Base-by-base conservation (phyloP, 352 stramenopile genomes). In the Thalassiosira hispida region DNA sequence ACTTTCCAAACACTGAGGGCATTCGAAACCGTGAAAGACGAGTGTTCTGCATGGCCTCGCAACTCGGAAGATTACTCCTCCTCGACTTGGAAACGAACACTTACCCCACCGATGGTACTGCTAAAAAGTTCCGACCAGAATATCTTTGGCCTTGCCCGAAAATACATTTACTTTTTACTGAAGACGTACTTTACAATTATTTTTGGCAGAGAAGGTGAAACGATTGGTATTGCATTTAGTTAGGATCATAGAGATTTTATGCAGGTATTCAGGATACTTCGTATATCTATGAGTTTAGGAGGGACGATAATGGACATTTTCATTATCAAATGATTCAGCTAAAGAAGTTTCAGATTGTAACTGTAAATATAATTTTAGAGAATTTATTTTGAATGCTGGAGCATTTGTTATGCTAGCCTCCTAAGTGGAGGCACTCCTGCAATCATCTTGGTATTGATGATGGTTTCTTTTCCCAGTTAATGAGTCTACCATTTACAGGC, bases 151-250 rank as follows among this genome's bases (percentile, higher is more conserved):
- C 31, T 11, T n/a, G 22, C 31, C 11, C 31, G 35, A 18, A 31
- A 60, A 60, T 60, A 31, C 23, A 60, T 60, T 29, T 60, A 38
- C 51, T 60, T 60, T 27, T 60, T 27, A 51, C 20, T 7, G 38
- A 67, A 20, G 38, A 53, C 18, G 33, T 23, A 46, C 27, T 65
- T 51, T 51, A 27, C 47, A 56, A 25, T n/a, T 25, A 8, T 11
- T 65, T 29, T 65, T 49, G n/a, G 46, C 16, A 5, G 23, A n/a
- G 56, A 65, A 51, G 31, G 25, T 27, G 77, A 88, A 63, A 92
- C 83, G 14, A 81, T 84, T 23, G 84, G 82, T 25, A 47, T 92
- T 46, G 71, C 78, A 20, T 84, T 92, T 35, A 82, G 49, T 46
- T 79, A 84, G 14, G 73, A 83, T 73, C 47, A 61, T 42, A 81